phyloP scores from a whole-genome alignment of 305 asterid genomes.

The Solanum chacoense region DNA sequence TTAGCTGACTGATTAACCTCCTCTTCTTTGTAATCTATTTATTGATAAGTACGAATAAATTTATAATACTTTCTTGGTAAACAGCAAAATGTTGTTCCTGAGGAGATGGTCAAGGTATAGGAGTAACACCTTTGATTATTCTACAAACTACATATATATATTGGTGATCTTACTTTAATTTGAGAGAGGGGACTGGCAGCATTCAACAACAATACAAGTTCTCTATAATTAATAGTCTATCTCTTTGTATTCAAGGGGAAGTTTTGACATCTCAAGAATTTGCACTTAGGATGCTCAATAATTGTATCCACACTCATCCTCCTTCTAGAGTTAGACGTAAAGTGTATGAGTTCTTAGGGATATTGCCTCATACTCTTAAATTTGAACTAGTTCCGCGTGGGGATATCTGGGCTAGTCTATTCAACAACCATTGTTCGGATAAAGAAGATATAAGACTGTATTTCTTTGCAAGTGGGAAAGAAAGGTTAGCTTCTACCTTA shows the following conservation, averaged over 20 bases:
- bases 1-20: neutral
- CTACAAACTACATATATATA: neutral
- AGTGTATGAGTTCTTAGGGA: constrained; percentile 28
- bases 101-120: neutral
- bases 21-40: neutral
- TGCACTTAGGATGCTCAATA: constrained; percentile 4
- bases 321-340: constrained; percentile 26
- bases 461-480: constrained; percentile 31
- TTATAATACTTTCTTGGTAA: neutral
- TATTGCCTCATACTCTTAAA: constrained; percentile 36
- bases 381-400: constrained; percentile 23
- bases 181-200: neutral
- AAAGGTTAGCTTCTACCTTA: constrained; percentile 23
- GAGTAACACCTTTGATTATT: neutral
- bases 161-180: neutral
- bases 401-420: constrained; percentile 22
- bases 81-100: neutral
- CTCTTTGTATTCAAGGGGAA: constrained; percentile 13
- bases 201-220: neutral
- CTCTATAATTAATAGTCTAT: neutral
- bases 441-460: constrained; percentile 38
- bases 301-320: constrained; percentile 33
- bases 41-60: neutral
- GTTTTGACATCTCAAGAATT: constrained; percentile 18
- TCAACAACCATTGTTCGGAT: constrained; percentile 22